Base-by-base conservation (phyloP, 805 yeast species). In the Zygosaccharomyces rouxii region DNA sequence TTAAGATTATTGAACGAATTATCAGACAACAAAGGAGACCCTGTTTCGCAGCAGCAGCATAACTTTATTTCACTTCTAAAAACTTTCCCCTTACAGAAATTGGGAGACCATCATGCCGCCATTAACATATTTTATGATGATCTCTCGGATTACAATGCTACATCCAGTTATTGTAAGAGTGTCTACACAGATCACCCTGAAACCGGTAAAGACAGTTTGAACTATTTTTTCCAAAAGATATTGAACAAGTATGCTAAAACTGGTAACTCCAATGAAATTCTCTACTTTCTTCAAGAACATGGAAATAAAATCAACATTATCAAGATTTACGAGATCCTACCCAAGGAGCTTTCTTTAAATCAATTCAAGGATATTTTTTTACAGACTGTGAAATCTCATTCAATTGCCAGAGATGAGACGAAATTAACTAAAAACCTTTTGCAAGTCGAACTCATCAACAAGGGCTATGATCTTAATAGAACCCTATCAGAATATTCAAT, bases 91-190 rank as follows among this genome's bases (percentile, higher is more conserved):
- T 72, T 84, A 46, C 75, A 75, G 40, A 75, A 79, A 50, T 58
- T 85, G 38, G 81, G 79, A 1, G 79, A 79, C 45, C 87, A 86
- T 59, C 73, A 74, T 9, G 75, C 79, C 43, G 83, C 88, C 0
- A 67, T 92, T 14, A 78, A 79, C 47, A 76, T 88, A 2, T 71
- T 81, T 22, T 80, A 79, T 41, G 72, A 77, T 42, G 80, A 80
- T 18, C 64, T 86, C 39, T 66, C 76, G 3, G 84, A 84, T 58
- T 73, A 78, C 42, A 66, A 66, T 18, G 68, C 71, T n/a, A 86
- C 95, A 0, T 74, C 84, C 51, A 60, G 67, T 2, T 86, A 86
- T 57, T 83, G 94, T 52, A 64, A 75, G 1, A 69, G 69, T 3
- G 67, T 86, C 0, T 77, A 74, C 51, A 49, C 67, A 1, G 49